A percentile compares a stretch with the other conserved stretches of the same genome.
Evolutionary conservation across 2,329 filamentous ascomycete genomes (phyloP).

Genomic region (Stachybotrys chlorohalonatus): DNA sequence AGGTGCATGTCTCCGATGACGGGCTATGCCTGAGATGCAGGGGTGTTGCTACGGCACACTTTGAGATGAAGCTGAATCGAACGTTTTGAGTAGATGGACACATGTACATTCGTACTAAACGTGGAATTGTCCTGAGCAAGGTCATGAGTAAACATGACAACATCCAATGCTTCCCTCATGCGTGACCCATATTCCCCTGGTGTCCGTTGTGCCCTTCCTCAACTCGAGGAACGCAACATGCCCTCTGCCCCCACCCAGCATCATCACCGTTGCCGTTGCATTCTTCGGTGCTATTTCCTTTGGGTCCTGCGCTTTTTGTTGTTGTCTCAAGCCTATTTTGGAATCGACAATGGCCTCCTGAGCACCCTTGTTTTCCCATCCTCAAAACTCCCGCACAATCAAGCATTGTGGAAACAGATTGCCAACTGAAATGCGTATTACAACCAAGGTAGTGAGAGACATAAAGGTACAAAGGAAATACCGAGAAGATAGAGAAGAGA

Average conservation of each 20-base stretch:
- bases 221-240: neutral
- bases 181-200: neutral
- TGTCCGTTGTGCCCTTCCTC: neutral
- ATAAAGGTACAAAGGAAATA: neutral
- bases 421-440: too few relatives aligned
- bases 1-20: too few relatives aligned
- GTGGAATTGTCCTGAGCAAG: too few relatives aligned
- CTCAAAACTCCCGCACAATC: neutral
- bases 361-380: neutral
- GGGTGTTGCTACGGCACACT: too few relatives aligned
- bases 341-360: neutral
- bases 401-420: too few relatives aligned
- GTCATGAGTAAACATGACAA: neutral
- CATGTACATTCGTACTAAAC: too few relatives aligned
- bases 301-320: neutral
- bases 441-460: neutral
- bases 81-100: too few relatives aligned
- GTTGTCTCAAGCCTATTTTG: neutral
- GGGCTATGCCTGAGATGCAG: too few relatives aligned
- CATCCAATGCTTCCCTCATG: neutral
- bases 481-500: neutral
- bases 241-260: neutral
- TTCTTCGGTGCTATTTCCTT: neutral
- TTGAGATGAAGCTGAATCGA: neutral
- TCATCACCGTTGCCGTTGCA: neutral